A percentile compares a stretch with the other conserved stretches of the same genome.
Conservation (phyloP, 495 filamentous ascomycete species). For the Aspergillus baeticus region DNA sequence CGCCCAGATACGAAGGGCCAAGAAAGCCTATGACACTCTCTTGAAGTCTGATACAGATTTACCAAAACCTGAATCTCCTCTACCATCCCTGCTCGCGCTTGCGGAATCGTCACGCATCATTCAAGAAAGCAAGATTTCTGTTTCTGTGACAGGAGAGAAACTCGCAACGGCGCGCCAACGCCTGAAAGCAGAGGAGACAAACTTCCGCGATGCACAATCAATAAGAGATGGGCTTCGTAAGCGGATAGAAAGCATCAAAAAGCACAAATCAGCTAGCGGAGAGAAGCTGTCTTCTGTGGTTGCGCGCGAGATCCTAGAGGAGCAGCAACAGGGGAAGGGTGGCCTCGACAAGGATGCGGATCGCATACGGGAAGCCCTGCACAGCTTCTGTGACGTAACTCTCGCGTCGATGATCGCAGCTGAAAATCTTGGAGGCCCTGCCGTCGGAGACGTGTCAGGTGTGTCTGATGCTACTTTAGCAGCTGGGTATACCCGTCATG, state of each 20-base stretch:
- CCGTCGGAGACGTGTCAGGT: constrained; percentile 71
- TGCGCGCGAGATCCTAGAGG: constrained; percentile 55
- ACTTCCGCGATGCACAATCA: constrained; percentile 57
- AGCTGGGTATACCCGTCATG: constrained; percentile 70
- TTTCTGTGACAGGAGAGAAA: constrained; percentile 51
- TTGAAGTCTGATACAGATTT: constrained; percentile 60
- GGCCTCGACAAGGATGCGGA: constrained; percentile 54
- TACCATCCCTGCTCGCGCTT: constrained; percentile 71
- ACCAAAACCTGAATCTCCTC: constrained; percentile 61
- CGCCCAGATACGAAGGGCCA: constrained; percentile 55
- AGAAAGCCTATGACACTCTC: constrained; percentile 61
- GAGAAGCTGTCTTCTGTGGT: constrained; percentile 59
- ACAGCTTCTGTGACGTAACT: constrained; percentile 70
- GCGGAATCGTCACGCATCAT: constrained; percentile 63
- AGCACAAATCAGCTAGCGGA: constrained; percentile 49
- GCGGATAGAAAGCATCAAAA: constrained; percentile 56
- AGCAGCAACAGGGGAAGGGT: constrained; percentile 57
- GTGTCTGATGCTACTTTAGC: constrained; percentile 60
- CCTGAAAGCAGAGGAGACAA: constrained; percentile 57
- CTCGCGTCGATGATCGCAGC: constrained; percentile 81
- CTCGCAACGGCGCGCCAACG: constrained; percentile 52
- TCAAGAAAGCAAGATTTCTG: constrained; percentile 58
- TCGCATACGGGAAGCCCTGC: constrained; percentile 58
- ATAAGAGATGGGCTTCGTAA: constrained; percentile 54
- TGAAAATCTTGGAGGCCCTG: constrained; percentile 82